Percentiles rank a stretch among this genome's conserved stretches.
These are phyloP conservation scores for Ajuga reptans DNA, from an alignment of 305 asterid species.

Conservation along the genomic window DNA sequence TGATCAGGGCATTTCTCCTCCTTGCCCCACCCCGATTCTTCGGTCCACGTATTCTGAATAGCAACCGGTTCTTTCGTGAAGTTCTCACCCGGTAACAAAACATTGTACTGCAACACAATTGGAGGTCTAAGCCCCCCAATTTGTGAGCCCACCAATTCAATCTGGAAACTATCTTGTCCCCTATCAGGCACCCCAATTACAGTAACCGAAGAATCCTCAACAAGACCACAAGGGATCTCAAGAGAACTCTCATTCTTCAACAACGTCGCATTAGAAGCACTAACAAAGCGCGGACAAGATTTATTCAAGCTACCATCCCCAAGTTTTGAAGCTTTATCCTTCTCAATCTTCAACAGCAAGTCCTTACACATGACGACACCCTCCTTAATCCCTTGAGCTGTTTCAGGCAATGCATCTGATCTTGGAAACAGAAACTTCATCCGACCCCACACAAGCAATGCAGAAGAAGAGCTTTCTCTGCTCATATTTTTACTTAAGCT, in stretches of 20 bases:
- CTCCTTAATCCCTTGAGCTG: constrained; percentile 72
- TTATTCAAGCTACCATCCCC: constrained; percentile 19
- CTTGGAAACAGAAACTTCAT: constrained; percentile 61
- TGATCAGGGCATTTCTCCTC: constrained; percentile 80
- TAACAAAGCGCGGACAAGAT: constrained; percentile 54
- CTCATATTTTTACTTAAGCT: constrained; percentile 39
- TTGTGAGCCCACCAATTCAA: constrained; percentile 57
- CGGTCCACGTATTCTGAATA: constrained; percentile 71
- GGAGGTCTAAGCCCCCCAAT: constrained; percentile 54
- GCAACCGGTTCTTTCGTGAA: constrained; percentile 63
- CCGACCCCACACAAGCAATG: constrained; percentile 51
- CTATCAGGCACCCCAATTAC: constrained; percentile 70
- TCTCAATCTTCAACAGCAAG: constrained; percentile 29
- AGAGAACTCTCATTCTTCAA: constrained; percentile 31
- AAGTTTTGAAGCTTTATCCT: constrained; percentile 27
- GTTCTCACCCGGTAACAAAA: constrained; percentile 62
- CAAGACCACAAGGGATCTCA: constrained; percentile 76
- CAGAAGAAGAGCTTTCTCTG: constrained; percentile 29
- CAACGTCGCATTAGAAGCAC: constrained; percentile 25
- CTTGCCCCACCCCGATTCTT: constrained; percentile 76
- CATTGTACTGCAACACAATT: constrained; percentile 54
- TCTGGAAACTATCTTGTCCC: constrained; percentile 45
- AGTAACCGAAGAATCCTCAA: constrained; percentile 73
- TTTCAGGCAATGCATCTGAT: constrained; percentile 80
- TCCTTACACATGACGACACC: constrained; percentile 54